phyloP scores from a whole-genome alignment of 2,329 filamentous ascomycete species.

The Epichloe gansuensis region DNA sequence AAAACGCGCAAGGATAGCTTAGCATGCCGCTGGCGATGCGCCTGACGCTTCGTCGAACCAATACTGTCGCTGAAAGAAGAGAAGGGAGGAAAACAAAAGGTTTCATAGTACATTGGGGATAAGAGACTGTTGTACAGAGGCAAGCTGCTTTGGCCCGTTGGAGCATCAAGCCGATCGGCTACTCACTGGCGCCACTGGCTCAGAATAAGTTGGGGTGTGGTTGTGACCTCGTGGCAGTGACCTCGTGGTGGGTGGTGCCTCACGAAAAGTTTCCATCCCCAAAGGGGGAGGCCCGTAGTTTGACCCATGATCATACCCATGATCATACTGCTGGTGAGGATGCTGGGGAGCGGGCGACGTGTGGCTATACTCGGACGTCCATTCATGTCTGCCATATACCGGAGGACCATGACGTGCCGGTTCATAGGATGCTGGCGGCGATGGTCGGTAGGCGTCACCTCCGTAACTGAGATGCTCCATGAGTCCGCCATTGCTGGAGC shows the following conservation, averaged over 20 bases:
- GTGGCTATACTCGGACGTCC: slow-evolving; percentile 2
- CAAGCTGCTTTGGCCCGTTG: not conserved
- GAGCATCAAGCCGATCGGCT: not conserved
- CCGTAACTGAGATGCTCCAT: slow-evolving; percentile 1
- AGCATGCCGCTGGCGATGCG: too few relatives aligned
- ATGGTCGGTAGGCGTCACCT: not conserved
- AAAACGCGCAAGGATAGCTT: too few relatives aligned
- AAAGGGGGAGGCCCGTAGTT: not conserved
- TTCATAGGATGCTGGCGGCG: slow-evolving; percentile 4
- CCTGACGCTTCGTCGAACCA: too few relatives aligned
- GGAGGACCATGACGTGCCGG: slow-evolving; percentile 3
- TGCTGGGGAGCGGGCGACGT: not conserved
- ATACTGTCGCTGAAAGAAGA: too few relatives aligned
- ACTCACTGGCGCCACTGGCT: not conserved
- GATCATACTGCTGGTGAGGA: not conserved
- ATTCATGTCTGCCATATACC: not conserved
- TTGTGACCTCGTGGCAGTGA: not conserved
- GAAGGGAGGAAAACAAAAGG: too few relatives aligned
- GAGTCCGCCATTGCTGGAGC: slow-evolving; percentile 8
- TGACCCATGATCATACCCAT: not conserved
- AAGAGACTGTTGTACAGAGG: not conserved
- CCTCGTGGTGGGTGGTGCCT: not conserved
- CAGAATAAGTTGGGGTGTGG: slow-evolving; percentile 2
- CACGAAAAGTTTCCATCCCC: not conserved
- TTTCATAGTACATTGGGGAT: slow-evolving; percentile 8